Evolutionary conservation across 2,329 filamentous ascomycete genomes (phyloP), one percentile per base, ranked within the genome.

Genomic region (Epichloe sibirici): DNA sequence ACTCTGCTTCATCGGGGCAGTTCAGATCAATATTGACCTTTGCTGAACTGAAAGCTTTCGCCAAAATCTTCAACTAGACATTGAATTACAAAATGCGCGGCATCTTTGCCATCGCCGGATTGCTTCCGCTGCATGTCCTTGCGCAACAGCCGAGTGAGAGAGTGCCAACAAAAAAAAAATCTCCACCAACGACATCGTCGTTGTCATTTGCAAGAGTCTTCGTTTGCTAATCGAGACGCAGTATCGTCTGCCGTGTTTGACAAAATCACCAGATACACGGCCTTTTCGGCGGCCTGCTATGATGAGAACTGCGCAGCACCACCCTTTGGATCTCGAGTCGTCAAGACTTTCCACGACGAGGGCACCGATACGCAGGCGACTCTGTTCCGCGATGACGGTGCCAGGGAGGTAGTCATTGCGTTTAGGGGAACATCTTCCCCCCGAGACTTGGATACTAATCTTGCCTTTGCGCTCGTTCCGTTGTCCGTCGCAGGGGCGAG

Each of bases 391-490:
- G 50, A 51, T 23, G 25, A 47, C 12, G 9, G 11, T 3, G 50
- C 50, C 23, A 40, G 40, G 4, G 50, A 51, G 17, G 28, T 51
- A 11, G 28, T 51, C 45, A 48, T 51, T n/a, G 50, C 50, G 13
- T 51, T 51, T 8, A 42, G 50, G 50, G 50, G 50, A 23, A 51
- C 50, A 12, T 47, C 50, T 13, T 17, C 50, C 8, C 49, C 50
- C 3, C 13, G 35, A 23, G 50, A 51, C 35, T 23, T 51, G 23
- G 50, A 51, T 23, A 21, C 50, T 4, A 44, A 51, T 35, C 34
- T 51, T 9, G 35, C 34, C 31, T 51, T 47, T 45, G n/a, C 5
- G 2, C 44, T 51, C n/a, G 50, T 48, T 13, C 50, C 50, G 37
- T 44, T 51, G 38, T 40, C 44, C 25, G n/a, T 48, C 1, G 28